Evolutionary conservation across 2,329 filamentous ascomycete genomes (phyloP).

Genomic region (Davidsoniella eucalypti): DNA sequence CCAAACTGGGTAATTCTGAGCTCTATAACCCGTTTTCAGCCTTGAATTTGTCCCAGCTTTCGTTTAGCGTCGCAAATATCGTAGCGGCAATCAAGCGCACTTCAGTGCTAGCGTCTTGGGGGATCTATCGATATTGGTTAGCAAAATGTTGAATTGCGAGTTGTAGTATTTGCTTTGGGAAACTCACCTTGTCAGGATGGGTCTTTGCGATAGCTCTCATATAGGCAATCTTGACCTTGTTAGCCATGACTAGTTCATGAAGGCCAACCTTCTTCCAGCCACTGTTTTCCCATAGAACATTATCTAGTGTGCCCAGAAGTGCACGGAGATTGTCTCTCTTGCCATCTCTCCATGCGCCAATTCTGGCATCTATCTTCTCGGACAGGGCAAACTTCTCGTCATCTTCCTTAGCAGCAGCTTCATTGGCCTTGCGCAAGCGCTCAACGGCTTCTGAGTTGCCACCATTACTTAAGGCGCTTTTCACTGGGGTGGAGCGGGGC

Average conservation of each 20-base stretch:
- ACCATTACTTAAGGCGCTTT: conserved; percentile 16
- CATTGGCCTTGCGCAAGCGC: conserved; percentile 66
- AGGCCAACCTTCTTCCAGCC: conserved; percentile 96
- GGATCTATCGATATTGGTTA: conserved; percentile 28
- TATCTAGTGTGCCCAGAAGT: conserved; percentile 70
- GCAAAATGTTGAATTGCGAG: background rate
- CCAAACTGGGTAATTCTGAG: too few relatives aligned
- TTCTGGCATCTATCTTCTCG: conserved; percentile 67
- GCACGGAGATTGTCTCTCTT: conserved; percentile 88
- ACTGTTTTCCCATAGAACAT: conserved; percentile 76
- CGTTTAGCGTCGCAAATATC: conserved; percentile 53
- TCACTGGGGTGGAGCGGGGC: conserved; percentile 7
- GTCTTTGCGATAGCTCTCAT: conserved; percentile 99
- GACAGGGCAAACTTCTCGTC: conserved; percentile 83
- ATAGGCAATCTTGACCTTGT: conserved; percentile 92
- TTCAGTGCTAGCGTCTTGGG: conserved; percentile 48
- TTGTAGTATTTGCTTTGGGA: background rate
- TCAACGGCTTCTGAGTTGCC: conserved; percentile 59
- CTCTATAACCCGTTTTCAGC: conserved; percentile 45
- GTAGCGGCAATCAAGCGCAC: conserved; percentile 47
- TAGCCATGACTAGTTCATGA: conserved; percentile 80
- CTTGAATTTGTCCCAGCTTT: conserved; percentile 61
- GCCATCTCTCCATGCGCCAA: conserved; percentile 71
- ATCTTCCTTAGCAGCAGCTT: conserved; percentile 70
- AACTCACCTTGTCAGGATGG: conserved; percentile 88